Evolutionary conservation across 805 yeast species (phyloP).

Genomic region (Blastobotrys chiropterorum): DNA sequence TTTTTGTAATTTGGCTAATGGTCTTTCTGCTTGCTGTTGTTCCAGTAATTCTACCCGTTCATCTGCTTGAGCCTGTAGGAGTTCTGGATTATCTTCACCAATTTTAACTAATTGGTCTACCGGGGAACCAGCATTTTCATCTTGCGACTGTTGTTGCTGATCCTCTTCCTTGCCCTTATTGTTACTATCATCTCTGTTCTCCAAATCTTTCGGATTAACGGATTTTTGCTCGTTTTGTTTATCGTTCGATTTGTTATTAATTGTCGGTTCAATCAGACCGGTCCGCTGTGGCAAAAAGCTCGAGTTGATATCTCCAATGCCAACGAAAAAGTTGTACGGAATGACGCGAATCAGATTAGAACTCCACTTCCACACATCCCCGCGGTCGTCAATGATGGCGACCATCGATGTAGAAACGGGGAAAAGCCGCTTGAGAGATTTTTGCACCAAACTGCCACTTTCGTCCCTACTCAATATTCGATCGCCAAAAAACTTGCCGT

Average conservation of each 20-base stretch:
- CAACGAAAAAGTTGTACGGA: conserved; percentile 94
- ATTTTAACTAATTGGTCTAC: conserved; percentile 16
- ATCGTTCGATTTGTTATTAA: background rate
- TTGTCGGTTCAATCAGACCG: conserved; percentile 26
- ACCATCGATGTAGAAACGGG: conserved; percentile 98
- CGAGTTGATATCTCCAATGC: conserved; percentile 95
- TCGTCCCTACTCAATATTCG: conserved; percentile 90
- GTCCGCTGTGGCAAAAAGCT: conserved; percentile 77
- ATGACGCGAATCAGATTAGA: conserved; percentile 84
- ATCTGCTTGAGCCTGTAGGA: conserved; percentile 47
- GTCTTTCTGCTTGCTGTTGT: conserved; percentile 75
- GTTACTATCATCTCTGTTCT: conserved; percentile 11
- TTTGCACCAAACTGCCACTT: conserved; percentile 86
- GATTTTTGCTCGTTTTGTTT: conserved; percentile 7
- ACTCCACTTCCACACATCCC: conserved; percentile 99
- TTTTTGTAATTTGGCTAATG: conserved; percentile 75
- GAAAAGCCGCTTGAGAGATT: conserved; percentile 78
- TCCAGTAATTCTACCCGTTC: conserved; percentile 68
- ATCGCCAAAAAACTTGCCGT: conserved; percentile 80
- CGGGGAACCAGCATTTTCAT: conserved; percentile 17
- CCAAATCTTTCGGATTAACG: conserved; percentile 8
- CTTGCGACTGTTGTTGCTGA: conserved; percentile 21
- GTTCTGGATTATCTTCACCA: conserved; percentile 41
- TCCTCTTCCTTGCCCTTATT: conserved; percentile 16
- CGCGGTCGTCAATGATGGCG: conserved; percentile 92